These are phyloP conservation scores for Stephania japonica DNA, from an alignment of 164 flowering plant genomes.

Conservation along the genomic window DNA sequence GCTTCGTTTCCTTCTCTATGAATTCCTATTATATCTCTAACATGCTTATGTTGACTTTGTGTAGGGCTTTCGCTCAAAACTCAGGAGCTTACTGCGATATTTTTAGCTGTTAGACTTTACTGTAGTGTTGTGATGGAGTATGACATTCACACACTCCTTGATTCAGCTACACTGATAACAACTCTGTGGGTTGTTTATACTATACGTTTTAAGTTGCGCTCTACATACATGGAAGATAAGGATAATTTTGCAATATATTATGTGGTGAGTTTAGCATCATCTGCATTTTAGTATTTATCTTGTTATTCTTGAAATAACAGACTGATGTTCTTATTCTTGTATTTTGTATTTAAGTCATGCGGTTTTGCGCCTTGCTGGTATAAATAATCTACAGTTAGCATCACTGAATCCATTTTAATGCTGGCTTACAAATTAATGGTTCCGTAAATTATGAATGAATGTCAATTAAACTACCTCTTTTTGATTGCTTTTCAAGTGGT, in stretches of 20 bases:
- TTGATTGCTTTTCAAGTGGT: background rate
- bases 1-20: background rate
- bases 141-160: constrained; percentile 46
- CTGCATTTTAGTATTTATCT: background rate
- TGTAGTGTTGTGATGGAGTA: constrained; percentile 54
- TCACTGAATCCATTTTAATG: too few relatives aligned
- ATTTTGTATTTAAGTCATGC: too few relatives aligned
- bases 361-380: background rate
- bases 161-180: constrained; percentile 39
- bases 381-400: too few relatives aligned
- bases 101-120: constrained; percentile 47
- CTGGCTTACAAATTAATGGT: too few relatives aligned
- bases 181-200: constrained; percentile 40
- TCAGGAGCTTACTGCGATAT: constrained; percentile 47
- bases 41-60: constrained; percentile 6
- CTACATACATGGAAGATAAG: constrained; percentile 39
- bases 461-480: background rate
- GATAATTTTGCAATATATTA: constrained; percentile 38
- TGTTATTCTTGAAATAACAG: background rate
- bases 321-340: background rate
- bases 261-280: constrained; percentile 26
- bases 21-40: background rate
- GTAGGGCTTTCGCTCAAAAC: constrained; percentile 53
- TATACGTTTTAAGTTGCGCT: constrained; percentile 32
- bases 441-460: background rate